These are phyloP conservation scores for Juncus inflexus DNA, from an alignment of 176 grass and related monocot species.

Conservation along the genomic window DNA sequence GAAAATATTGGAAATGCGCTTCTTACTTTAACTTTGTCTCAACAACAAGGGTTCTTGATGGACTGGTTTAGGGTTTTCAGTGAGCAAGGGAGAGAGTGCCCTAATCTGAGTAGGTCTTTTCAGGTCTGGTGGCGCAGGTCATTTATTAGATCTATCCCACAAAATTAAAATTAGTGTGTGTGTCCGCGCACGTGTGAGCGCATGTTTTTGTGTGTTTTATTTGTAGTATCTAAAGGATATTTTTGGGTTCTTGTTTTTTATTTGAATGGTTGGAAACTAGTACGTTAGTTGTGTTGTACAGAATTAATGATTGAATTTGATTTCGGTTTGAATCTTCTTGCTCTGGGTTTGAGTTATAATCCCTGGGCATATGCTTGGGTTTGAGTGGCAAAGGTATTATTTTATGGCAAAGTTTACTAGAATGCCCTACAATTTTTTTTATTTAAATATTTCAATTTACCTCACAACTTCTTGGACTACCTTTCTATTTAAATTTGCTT, in stretches of 20 bases:
- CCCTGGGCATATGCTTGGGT: not conserved
- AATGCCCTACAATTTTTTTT: too few species aligned
- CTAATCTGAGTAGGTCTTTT: conserved; percentile 74
- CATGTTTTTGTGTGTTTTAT: conserved; percentile 13
- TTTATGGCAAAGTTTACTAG: too few species aligned
- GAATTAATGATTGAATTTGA: conserved; percentile 23
- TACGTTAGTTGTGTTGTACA: conserved; percentile 17
- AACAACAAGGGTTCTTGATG: conserved; percentile 71
- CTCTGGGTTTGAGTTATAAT: conserved; percentile 1
- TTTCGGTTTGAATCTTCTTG: not conserved
- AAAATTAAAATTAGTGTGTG: conserved; percentile 24
- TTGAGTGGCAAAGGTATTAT: too few species aligned
- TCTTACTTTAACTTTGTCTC: conserved; percentile 59
- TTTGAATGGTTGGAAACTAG: conserved; percentile 16
- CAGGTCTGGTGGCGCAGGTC: conserved; percentile 96
- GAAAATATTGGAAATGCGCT: conserved; percentile 72
- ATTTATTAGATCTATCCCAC: conserved; percentile 43
- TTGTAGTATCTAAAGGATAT: not conserved
- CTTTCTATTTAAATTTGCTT: too few species aligned
- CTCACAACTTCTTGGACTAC: too few species aligned
- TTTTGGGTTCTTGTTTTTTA: conserved; percentile 15
- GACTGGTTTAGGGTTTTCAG: conserved; percentile 76
- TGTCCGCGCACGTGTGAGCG: not conserved
- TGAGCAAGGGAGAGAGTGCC: conserved; percentile 59
- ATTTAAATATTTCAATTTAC: too few species aligned